Conservation (phyloP, 2,329 filamentous ascomycete species). For the Trichoderma simmonsii region DNA sequence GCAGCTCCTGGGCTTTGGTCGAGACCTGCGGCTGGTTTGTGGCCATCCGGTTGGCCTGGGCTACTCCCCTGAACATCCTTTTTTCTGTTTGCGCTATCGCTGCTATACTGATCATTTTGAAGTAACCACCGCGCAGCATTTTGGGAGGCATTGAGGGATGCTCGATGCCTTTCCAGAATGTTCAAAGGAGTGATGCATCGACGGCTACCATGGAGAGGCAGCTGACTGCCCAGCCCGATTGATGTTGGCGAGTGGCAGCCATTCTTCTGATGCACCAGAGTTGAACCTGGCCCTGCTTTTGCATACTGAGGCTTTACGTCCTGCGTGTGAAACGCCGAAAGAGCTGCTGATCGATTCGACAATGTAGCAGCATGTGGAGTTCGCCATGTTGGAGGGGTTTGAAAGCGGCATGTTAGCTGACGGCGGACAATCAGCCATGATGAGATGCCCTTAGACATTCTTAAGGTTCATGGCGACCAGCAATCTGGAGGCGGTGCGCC, state of each 20-base stretch:
- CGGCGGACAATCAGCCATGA: conserved; percentile 37
- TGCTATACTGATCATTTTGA: conserved; percentile 10
- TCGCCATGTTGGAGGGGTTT: conserved; percentile 10
- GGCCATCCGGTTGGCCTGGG: neutral
- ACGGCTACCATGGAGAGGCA: neutral
- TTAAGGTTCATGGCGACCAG: conserved; percentile 37
- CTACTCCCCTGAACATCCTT: neutral
- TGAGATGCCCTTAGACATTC: conserved; percentile 41
- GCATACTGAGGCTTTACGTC: neutral
- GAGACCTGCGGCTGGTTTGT: neutral
- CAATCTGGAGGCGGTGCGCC: conserved; percentile 16
- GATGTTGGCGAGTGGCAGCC: neutral
- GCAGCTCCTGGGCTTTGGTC: neutral
- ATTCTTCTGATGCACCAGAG: neutral
- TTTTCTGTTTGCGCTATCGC: neutral
- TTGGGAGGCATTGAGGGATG: neutral
- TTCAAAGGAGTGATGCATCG: neutral
- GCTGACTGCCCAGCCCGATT: neutral
- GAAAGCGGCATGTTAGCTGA: conserved; percentile 30
- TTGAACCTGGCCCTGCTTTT: neutral
- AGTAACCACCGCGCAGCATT: neutral
- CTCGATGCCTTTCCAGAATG: neutral
- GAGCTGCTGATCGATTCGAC: conserved; percentile 10
- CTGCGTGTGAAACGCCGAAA: neutral
- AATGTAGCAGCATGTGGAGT: neutral